These are phyloP conservation scores for Fusarium illudens DNA, from an alignment of 2,329 filamentous ascomycete species.

Conservation along the genomic window DNA sequence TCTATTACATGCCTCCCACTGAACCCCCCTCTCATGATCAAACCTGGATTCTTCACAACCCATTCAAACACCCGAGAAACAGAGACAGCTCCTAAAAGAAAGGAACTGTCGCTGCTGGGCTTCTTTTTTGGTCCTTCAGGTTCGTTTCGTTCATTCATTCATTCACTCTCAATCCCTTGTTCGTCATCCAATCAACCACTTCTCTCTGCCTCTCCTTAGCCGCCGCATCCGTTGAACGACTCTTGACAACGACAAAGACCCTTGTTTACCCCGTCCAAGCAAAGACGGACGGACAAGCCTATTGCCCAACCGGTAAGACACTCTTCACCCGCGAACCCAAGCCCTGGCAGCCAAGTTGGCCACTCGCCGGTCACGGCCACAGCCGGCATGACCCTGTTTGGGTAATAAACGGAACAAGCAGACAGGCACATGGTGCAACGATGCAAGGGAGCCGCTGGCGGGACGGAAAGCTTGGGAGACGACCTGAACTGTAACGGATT, in stretches of 20 bases:
- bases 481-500: slow-evolving; percentile 38
- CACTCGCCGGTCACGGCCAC: slow-evolving; percentile 26
- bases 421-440: neutral
- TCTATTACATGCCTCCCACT: neutral
- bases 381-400: slow-evolving; percentile 11
- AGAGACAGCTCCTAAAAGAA: neutral
- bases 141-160: slow-evolving; percentile 7
- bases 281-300: slow-evolving; percentile 18
- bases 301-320: slow-evolving; percentile 33
- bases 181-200: neutral
- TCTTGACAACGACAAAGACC: slow-evolving; percentile 9
- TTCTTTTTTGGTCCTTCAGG: slow-evolving; percentile 12
- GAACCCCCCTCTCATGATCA: slow-evolving; percentile 1
- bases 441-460: slow-evolving; percentile 19
- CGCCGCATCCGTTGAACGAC: slow-evolving; percentile 18
- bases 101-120: neutral
- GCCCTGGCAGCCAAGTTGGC: slow-evolving; percentile 13
- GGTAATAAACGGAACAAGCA: slow-evolving; percentile 12
- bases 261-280: slow-evolving; percentile 4
- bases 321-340: slow-evolving; percentile 7
- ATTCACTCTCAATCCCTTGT: neutral
- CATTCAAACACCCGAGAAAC: neutral
- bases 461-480: slow-evolving; percentile 10
- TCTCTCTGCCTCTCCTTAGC: slow-evolving; percentile 17
- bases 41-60: slow-evolving; percentile 5